phyloP scores from a whole-genome alignment of 2,329 filamentous ascomycete genomes.

The Monosporascus ibericus region DNA sequence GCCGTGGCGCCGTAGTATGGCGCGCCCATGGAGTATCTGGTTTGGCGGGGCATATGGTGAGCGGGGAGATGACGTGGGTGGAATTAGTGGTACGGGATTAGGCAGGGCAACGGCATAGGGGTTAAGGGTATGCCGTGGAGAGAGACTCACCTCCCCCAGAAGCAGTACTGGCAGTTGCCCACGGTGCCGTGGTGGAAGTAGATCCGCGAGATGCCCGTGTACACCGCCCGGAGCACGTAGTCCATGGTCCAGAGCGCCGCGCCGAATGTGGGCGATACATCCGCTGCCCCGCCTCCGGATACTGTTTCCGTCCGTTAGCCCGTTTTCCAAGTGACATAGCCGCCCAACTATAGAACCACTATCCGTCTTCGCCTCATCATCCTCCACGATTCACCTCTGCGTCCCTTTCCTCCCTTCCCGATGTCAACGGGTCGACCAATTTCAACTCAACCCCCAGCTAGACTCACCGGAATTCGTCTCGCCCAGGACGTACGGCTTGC shows the following conservation, averaged over 20 bases:
- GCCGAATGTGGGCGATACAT: slow-evolving; percentile 39
- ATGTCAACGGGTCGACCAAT: no score
- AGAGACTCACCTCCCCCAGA: slow-evolving; percentile 15
- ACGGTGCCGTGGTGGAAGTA: slow-evolving; percentile 50
- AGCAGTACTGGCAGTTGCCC: slow-evolving; percentile 37
- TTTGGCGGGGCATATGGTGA: background rate
- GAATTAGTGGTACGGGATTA: background rate
- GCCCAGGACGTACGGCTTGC: slow-evolving; percentile 40
- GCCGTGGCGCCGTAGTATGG: slow-evolving; percentile 47
- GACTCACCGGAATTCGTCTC: slow-evolving; percentile 42
- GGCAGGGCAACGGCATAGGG: slow-evolving; percentile 41
- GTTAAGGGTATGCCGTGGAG: background rate
- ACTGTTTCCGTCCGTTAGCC: slow-evolving; percentile 14
- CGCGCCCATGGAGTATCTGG: slow-evolving; percentile 39
- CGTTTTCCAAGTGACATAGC: background rate
- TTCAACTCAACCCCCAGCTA: no score
- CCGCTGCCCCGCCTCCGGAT: slow-evolving; percentile 31
- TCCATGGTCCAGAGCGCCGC: slow-evolving; percentile 47
- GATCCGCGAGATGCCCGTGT: slow-evolving; percentile 30
- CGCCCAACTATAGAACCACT: background rate
- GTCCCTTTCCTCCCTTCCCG: no score
- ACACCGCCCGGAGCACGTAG: slow-evolving; percentile 31
- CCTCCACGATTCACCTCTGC: no score
- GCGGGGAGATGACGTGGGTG: background rate
- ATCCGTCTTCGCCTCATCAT: background rate